Evolutionary conservation across 2,329 filamentous ascomycete genomes (phyloP).

Genomic region (Hypoxylon sp.): DNA sequence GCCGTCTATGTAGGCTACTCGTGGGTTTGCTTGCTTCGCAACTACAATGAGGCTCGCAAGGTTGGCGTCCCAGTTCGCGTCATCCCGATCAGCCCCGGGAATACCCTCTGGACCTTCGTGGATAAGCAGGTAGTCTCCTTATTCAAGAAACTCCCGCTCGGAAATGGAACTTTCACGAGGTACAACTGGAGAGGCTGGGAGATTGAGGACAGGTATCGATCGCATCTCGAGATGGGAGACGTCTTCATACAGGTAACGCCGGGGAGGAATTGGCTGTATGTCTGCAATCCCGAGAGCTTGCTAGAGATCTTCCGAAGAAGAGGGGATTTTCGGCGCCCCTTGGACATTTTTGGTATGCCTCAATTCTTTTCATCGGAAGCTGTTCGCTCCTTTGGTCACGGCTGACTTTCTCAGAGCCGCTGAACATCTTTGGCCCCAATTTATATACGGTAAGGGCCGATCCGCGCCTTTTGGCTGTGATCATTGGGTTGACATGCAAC

Average conservation of each 20-base stretch:
- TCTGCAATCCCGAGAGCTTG: constrained; percentile 15
- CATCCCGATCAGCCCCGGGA: constrained; percentile 43
- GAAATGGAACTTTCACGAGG: constrained; percentile 43
- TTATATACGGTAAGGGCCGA: neutral
- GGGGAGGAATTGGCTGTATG: constrained; percentile 20
- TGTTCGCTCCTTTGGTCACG: neutral
- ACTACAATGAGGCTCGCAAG: constrained; percentile 33
- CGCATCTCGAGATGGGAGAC: constrained; percentile 42
- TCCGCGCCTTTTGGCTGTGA: neutral
- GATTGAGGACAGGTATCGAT: constrained; percentile 33
- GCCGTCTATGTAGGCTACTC: neutral
- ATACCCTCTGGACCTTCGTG: constrained; percentile 42
- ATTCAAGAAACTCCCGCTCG: constrained; percentile 27
- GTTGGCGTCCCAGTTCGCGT: constrained; percentile 44
- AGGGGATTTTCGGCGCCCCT: constrained; percentile 18
- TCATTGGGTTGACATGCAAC: no score
- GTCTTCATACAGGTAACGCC: constrained; percentile 28
- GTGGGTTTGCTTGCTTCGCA: neutral
- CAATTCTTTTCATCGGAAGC: neutral
- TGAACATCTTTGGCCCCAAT: constrained; percentile 1
- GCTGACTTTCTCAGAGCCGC: neutral
- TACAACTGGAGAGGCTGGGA: constrained; percentile 46
- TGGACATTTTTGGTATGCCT: neutral
- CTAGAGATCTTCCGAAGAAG: constrained; percentile 11
- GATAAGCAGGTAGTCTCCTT: constrained; percentile 34